Base-by-base conservation (phyloP, 345 rosid genomes). In the Aquilaria sinensis region DNA sequence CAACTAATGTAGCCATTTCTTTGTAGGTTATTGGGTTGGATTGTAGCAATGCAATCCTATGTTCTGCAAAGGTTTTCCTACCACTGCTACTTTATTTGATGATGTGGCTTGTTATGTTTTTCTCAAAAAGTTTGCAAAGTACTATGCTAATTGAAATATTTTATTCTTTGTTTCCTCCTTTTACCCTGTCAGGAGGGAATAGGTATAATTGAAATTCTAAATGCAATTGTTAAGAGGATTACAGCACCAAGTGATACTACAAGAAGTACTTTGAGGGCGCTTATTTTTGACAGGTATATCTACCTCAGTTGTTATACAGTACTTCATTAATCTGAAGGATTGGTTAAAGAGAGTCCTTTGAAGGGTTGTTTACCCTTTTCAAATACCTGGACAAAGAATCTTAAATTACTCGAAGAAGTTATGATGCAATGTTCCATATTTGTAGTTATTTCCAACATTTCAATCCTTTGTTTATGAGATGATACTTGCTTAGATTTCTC, bases 31-130 rank as follows among this genome's bases (percentile, higher is more conserved):
- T 93, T 58, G 98, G 98, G 65, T 81, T 94, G 72, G 99, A 94
- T 70, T 94, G 99, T 75, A 90, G 88, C 76, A 75, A 81, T 66
- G 97, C 97, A 66, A 88, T 94, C 74, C 74, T 75, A 67, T 94
- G 99, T 84, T 94, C 99, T 10, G 99, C 99, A 69, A 94, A 94
- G 99, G 99, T 93, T 74, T 64, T 86, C 65, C 63, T 54, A 31
- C 14, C 57, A 54, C 46, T 57, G 29, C 58, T 63, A 15, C 14
- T 68, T 33, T 56, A 58, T 57, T 37, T 37, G 43, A 37, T 37
- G 8, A 37, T 37, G 43, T 3, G 43, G 43, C 43, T 4, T 37
- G 5, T 8, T 37, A 37, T 37, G 43, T 12, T 47, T n/a, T 53
- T 37, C n/a, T 57, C 16, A 10, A 52, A 43, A 57, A 1, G 52